Base-by-base conservation (phyloP, 176 grass and related monocot species). In the Musa schizocarpa region DNA sequence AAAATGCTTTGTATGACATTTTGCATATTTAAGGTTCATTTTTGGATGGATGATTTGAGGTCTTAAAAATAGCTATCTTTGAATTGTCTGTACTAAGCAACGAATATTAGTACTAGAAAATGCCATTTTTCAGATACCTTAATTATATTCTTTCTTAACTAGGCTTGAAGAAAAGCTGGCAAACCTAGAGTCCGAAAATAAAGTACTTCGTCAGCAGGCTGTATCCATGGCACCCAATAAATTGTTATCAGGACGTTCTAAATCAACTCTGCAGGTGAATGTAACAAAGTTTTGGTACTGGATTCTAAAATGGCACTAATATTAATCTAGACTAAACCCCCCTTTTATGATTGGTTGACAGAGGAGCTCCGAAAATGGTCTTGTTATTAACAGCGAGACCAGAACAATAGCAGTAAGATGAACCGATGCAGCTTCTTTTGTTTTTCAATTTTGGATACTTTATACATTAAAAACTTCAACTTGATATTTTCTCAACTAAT, bases 161-260 rank as follows among this genome's bases (percentile, higher is more conserved):
- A 99, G 95, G 82, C 74, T 99, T 87, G 95, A 99, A 71, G 95
- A 99, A 80, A 99, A 99, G 81, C 84, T 94, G 13, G 76, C 95
- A 82, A 99, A 99, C 77, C 84, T 99, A 58, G 95, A 99, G 69
- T 99, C 95, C 65, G 95, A 99, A 87, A 99, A 99, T 86, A 99
- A 99, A 94, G 95, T 99, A 20, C 88, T 99, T 63, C 95, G 95
- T 67, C 95, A 94, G 81, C 95, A 99, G 86, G 90, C 88, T 87
- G 90, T 99, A 50, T 92, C 89, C 71, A 83, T 96, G 87, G 88
- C 95, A 82, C 88, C 90, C 80, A 93, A 79, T 83, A 99, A 99
- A 92, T 84, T 89, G 76, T 85, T 94, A 23, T 87, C 88, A 52
- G 95, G 95, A 8, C 90, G 95, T 72, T 91, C 95, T 74, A 99